These are phyloP conservation scores for Auricularia cornea DNA, from an alignment of 768 basidiomycete genomes.

Conservation along the genomic window DNA sequence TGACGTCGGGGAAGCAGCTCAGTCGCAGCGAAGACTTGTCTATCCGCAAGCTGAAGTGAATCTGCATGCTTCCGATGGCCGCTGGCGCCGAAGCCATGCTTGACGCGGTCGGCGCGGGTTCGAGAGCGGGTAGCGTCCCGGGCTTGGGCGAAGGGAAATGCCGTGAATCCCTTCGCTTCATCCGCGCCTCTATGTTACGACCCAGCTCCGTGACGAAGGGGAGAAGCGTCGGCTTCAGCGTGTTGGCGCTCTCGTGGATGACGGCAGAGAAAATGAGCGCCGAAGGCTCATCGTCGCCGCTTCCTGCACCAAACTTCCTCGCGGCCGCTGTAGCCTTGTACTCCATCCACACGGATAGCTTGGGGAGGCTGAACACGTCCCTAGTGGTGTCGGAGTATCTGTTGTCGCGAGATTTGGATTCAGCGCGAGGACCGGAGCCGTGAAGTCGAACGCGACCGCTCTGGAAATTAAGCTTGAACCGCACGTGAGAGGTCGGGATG, in stretches of 20 bases:
- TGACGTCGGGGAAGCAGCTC: constrained; percentile 85
- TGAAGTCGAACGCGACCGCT: constrained; percentile 76
- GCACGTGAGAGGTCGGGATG: constrained; percentile 50
- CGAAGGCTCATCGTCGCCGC: constrained; percentile 37
- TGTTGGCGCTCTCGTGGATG: constrained; percentile 85
- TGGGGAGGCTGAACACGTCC: constrained; percentile 66
- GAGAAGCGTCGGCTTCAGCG: constrained; percentile 68
- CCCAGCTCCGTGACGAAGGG: constrained; percentile 79
- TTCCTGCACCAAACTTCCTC: constrained; percentile 26
- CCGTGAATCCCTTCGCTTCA: constrained; percentile 39
- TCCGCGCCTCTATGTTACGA: constrained; percentile 56
- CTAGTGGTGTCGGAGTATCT: constrained; percentile 23
- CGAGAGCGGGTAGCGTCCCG: constrained; percentile 8
- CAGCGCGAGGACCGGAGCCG: neutral
- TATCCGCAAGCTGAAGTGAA: constrained; percentile 84
- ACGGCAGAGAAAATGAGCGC: constrained; percentile 74
- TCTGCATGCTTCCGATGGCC: constrained; percentile 45
- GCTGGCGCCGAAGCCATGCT: constrained; percentile 2
- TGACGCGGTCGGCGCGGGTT: neutral
- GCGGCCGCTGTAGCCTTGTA: constrained; percentile 53
- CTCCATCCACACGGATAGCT: constrained; percentile 75
- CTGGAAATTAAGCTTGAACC: constrained; percentile 63
- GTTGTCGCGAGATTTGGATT: constrained; percentile 2
- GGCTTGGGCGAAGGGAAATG: constrained; percentile 6
- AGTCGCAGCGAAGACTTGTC: constrained; percentile 81